Evolutionary conservation across 2,329 filamentous ascomycete genomes (phyloP), one percentile per base, ranked within the genome.

Genomic region (Fusarium sp.): DNA sequence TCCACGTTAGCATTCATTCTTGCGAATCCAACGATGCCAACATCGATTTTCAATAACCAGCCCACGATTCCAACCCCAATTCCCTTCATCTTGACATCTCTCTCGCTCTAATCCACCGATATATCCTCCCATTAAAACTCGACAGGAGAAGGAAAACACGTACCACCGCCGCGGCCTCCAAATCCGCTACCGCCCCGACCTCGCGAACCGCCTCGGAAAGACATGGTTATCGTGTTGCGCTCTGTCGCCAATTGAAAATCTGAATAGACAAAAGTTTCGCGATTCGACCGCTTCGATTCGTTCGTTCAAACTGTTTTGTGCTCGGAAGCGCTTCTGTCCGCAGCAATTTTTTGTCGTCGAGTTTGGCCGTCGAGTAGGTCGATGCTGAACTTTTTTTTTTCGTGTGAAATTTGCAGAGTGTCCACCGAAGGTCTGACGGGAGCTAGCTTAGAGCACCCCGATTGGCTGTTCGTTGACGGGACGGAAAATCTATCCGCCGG

Each of bases 161-260:
- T 77, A 78, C 78, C 78, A 69, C 79, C 78, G 60, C 79, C 78
- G 65, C 78, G 76, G 62, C 76, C 76, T 64, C 78, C 76, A 63
- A 78, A 77, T 53, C 78, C 74, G 69, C 74, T 72, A 62, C 78
- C 77, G 57, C 79, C 76, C 68, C 78, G 74, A 67, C 75, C 76
- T 66, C 78, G 76, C 67, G 75, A 76, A 69, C 76, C 76, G 66
- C 78, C 79, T 76, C 79, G 78, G 76, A 81, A 81, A 72, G 79
- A 81, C 79, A 81, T 65, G 46, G 36, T 63, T 31, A 49, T 81
- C 61, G 63, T 72, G 49, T 58, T 58, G 55, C 50, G 63, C 38
- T 38, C 33, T 11, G 46, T 59, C 50, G 49, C 57, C 54, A 69
- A 68, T 58, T 68, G 55, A 38, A 43, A 34, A 31, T 44, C 13